Evolutionary conservation across 2,329 filamentous ascomycete species (phyloP), one percentile per base, ranked within the genome.

Genomic region (Purpureocillium takamizusanense): DNA sequence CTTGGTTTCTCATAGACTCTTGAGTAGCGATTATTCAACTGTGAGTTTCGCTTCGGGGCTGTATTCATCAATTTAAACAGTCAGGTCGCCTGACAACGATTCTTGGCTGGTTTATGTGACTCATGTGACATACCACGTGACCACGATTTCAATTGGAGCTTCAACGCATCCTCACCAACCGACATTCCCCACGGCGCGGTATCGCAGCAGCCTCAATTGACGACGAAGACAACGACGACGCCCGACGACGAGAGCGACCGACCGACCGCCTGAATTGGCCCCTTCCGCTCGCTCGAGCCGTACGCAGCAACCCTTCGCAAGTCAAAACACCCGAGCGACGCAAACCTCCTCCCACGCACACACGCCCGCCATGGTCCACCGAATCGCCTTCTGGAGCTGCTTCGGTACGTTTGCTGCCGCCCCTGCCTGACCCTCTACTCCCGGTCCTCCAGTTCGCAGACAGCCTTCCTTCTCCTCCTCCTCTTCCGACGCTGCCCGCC

Each of bases 301-400:
- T 38, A 51, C 46, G 31, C 39, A 14, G 41, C 39, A 41, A 36
- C 34, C 44, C 21, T 39, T 34, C 5, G 21, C 33, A 11, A 43
- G 32, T 36, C 23, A 38, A 42, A 44, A 48, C 33, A 35, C 37
- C 30, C 41, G 37, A 46, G 50, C 45, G 40, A 46, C 37, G 47
- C 51, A 54, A 53, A n/a, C n/a, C 21, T 6, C 21, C 21, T 10
- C 6, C 21, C 5, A 25, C 6, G 10, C 5, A 25, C 21, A 25
- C 53, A 30, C 11, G 51, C 48, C 50, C 60, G 69, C 51, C 51
- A 79, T 78, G 74, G 73, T 78, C 46, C 64, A 67, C 65, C 72
- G 76, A 59, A 71, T 88, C 61, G 69, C 87, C 61, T 88, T 90
- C 74, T 90, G 85, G 85, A 74, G 76, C 66, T 84, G 84, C 72